These are phyloP conservation scores for Prunus mongolica DNA, from an alignment of 306 rosid species.

Conservation along the genomic window DNA sequence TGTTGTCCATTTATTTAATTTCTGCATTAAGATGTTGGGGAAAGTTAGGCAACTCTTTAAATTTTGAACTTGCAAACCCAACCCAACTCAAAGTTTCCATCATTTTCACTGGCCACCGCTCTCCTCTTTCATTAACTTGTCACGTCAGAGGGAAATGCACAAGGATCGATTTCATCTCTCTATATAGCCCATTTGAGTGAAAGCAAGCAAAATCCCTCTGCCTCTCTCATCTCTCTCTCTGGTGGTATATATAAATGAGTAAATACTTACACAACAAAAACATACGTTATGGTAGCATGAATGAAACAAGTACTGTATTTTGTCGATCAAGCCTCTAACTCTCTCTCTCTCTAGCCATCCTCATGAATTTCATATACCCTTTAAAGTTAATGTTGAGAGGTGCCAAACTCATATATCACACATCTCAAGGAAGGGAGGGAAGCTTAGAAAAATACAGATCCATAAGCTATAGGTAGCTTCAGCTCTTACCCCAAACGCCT, in stretches of 20 bases:
- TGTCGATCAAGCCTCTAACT: no score
- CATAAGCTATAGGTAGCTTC: conserved; percentile 13
- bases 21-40: conserved; percentile 5
- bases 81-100: background rate
- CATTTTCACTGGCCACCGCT: background rate
- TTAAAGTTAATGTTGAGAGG: background rate
- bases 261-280: background rate
- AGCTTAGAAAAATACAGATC: conserved; percentile 33
- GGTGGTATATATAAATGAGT: background rate
- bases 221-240: no score
- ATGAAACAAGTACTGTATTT: no score
- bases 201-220: no score
- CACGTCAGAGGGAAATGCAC: background rate
- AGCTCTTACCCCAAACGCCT: conserved; percentile 26
- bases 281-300: no score
- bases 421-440: conserved; percentile 6
- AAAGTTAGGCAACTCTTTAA: conserved; percentile 5
- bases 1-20: conserved; percentile 14
- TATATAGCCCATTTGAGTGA: no score
- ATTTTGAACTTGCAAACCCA: background rate
- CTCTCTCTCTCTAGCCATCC: background rate
- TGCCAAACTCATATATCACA: conserved; percentile 10
- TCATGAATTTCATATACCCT: background rate
- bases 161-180: background rate
- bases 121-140: background rate